Evolutionary conservation across 257 asterid genomes (phyloP), one percentile per base, ranked within the genome.

Genomic region (Nicotiana undulata): DNA sequence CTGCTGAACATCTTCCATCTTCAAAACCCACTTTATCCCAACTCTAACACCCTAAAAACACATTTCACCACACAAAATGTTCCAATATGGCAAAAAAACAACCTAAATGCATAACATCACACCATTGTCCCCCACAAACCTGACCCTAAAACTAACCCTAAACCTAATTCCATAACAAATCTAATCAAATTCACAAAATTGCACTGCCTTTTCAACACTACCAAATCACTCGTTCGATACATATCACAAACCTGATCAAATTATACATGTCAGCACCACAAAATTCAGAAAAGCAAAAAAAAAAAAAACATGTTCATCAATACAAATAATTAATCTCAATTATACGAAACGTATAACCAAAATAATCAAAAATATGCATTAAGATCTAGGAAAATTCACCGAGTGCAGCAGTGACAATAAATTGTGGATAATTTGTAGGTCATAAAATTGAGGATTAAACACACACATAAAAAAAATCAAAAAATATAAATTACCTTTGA

Each of bases 1-100:
- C 53, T 89, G 98, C 85, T 82, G 89, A 87, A 90, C 86, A 87
- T 91, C 93, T 24, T 88, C 89, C 99, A 96, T 96, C 88, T 82
- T 75, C 84, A 72, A 78, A 88, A 60, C 24, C 20, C 88, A 80
- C 75, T 61, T 74, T 55, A 17, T 80, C 87, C 87, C 88, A 83
- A 49, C 83, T 68, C 84, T 77, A 81, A 70, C 55, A 79, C 58
- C 51, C 59, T 61, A 32, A 20, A 60, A 13, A 60, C 40, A 79
- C 83, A 80, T 70, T 70, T 26, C 79, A 37, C 70, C 79, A 53
- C 79, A 53, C 9, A 28, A 80, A 46, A 64, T 22, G 20, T 28
- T 63, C 78, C 78, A 24, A 64, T 56, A 63, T 24, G 15, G 13
- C 3, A 11, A 61, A 10, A 16, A 61, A 9, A 51, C 6, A 65